Evolutionary conservation across 2,329 filamentous ascomycete genomes (phyloP).

Genomic region (Alternaria arborescens): DNA sequence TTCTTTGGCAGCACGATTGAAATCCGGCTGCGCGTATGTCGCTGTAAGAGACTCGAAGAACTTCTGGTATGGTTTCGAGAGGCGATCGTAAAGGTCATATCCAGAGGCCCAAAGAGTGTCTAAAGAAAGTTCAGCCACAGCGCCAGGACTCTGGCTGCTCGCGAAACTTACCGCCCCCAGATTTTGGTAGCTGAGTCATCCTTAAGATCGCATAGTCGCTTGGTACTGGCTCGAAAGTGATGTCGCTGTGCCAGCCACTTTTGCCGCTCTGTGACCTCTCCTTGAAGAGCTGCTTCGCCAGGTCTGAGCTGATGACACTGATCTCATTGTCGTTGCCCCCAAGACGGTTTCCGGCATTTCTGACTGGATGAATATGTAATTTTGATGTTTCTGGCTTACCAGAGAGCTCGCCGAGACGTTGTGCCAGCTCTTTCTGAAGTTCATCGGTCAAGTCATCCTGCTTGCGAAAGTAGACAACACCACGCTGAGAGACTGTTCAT

Average conservation of each 20-base stretch:
- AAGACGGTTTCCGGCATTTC: constrained; percentile 56
- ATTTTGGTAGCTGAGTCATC: constrained; percentile 47
- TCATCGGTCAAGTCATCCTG: constrained; percentile 61
- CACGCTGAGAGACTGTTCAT: constrained; percentile 58
- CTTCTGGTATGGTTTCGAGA: constrained; percentile 58
- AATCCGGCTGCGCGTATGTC: constrained; percentile 57
- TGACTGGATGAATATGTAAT: constrained; percentile 69
- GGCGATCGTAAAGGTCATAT: constrained; percentile 59
- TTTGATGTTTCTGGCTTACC: constrained; percentile 65
- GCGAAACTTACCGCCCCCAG: constrained; percentile 55
- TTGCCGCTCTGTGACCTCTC: constrained; percentile 57
- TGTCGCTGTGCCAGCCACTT: constrained; percentile 62
- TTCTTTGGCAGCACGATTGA: constrained; percentile 51
- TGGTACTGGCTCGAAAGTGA: constrained; percentile 52
- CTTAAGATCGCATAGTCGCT: constrained; percentile 51
- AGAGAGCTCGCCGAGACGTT: constrained; percentile 65
- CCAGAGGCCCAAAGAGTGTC: constrained; percentile 50
- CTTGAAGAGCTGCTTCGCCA: constrained; percentile 46
- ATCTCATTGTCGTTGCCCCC: constrained; percentile 51
- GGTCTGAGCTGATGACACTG: constrained; percentile 50
- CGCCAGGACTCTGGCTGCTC: not conserved
- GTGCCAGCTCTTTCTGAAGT: constrained; percentile 62
- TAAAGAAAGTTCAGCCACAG: not conserved
- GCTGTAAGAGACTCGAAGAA: constrained; percentile 59
- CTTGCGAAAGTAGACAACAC: constrained; percentile 64